Base-by-base conservation (phyloP, 1,139 yeast species). In the Nakaseomyces uthaithaninus region DNA sequence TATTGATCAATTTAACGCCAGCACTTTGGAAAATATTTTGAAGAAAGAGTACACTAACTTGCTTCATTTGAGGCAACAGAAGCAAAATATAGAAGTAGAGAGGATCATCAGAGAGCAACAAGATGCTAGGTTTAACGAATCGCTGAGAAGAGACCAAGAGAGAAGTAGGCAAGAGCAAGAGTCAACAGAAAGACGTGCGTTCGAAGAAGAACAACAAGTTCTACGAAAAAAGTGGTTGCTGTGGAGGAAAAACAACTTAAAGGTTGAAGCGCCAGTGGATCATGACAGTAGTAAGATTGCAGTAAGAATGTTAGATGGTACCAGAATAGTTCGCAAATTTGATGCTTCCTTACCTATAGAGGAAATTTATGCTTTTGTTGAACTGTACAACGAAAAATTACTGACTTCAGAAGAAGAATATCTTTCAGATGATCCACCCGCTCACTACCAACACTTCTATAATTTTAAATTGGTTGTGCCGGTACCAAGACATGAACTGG, bases 101-200 rank as follows among this genome's bases (percentile, higher is more conserved):
- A 74, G 91, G 43, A 68, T 71, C 15, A 66, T 86, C 31, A 68
- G 84, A 38, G 72, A 72, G 46, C 83, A 81, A 52, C 96, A 89
- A 62, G 93, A 86, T 53, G 65, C 74, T 36, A 87, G 93, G 25
- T 89, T 79, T 60, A 77, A 81, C 54, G 71, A 71, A 27, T 79
- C 94, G 1, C 65, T 89, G 40, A 63, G 63, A 31, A 60, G 66
- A 24, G 67, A 64, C 43, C 66, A 66, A 43, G 66, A 62, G 36
- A 59, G 66, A 57, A 22, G 61, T 54, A 26, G 44, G 45, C 20
- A 43, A 41, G 24, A 41, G 42, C 22, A 63, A 57, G 38, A 53
- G 53, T 39, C 62, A 60, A 41, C 44, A 48, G 40, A 52, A 49
- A 38, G 55, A 47, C 42, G 55, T 50, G 33, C 48, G 8, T 10